Conservation (phyloP, 2,329 filamentous ascomycete species). For the Sporothrix inflata region DNA sequence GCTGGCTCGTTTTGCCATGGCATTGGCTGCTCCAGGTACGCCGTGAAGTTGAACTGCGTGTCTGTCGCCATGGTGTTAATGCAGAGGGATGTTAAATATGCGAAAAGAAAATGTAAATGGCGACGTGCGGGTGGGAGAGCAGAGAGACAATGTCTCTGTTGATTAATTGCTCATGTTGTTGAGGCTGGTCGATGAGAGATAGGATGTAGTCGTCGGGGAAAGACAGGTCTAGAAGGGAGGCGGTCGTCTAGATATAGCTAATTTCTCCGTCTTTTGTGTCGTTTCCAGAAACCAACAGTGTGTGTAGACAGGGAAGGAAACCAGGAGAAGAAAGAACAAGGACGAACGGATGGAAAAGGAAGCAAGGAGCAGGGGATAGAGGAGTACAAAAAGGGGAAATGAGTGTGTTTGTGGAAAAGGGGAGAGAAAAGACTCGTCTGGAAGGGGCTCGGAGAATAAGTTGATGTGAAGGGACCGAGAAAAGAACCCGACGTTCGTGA, state of each 20-base stretch:
- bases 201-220: neutral
- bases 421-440: neutral
- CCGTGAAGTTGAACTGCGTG: slow-evolving; percentile 23
- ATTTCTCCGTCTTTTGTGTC: neutral
- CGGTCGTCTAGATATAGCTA: neutral
- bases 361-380: neutral
- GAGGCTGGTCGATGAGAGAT: neutral
- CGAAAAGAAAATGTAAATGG: neutral
- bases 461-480: neutral
- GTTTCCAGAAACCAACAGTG: neutral
- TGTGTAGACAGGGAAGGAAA: neutral
- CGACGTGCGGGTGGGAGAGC: no score
- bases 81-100: neutral
- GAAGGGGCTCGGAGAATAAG: neutral
- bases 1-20: slow-evolving; percentile 30
- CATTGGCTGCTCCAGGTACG: slow-evolving; percentile 15
- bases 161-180: neutral
- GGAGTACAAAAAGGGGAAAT: neutral
- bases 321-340: neutral
- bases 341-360: neutral
- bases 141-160: neutral
- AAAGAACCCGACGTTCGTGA: slow-evolving; percentile 5
- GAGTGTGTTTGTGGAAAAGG: neutral
- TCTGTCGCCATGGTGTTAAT: neutral
- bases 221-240: neutral